Evolutionary conservation across 2,329 filamentous ascomycete species (phyloP), one percentile per base, ranked within the genome.

Genomic region (Calonectria pseudoturangicola): DNA sequence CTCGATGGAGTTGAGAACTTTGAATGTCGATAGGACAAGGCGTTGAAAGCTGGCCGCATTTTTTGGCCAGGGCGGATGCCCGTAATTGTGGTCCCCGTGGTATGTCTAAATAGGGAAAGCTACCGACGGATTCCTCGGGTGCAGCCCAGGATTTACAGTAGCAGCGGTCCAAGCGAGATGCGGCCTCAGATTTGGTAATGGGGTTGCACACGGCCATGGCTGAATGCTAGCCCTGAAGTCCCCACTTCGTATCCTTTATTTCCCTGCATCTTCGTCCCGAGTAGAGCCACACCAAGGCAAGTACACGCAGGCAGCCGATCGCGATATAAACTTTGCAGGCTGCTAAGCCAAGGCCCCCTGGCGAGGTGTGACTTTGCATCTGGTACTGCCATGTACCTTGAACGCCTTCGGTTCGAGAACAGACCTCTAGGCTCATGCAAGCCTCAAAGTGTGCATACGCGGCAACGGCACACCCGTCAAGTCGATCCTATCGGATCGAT

Each of bases 261-360:
- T 25, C n/a, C 30, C 21, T 58, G 51, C 5, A 2, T 15, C n/a
- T n/a, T 28, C 4, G 30, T 27, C 12, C n/a, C 33, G 15, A 21
- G 15, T 3, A 58, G 54, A 33, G 33, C n/a, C 33, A 58, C 1
- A 27, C n/a, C 12, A 3, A 7, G 21, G 54, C n/a, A 33, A 16
- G 54, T 10, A 13, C 5, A 16, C 54, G 39, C 13, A 12, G n/a
- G 33, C 33, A 18, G 54, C 54, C 54, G 54, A 58, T 58, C 54
- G 33, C 54, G 33, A 58, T 58, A 39, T 58, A 58, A 41, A 58
- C 10, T 58, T 58, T 58, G 13, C n/a, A 58, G 54, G 54, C 54
- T 8, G n/a, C n/a, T 41, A 21, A 33, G 21, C 54, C 27, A 39
- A 36, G 13, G 12, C 33, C 21, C 54, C 8, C 21, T 13, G 21